phyloP scores from a whole-genome alignment of 441 rosid genomes.

The Daphne laureola region DNA sequence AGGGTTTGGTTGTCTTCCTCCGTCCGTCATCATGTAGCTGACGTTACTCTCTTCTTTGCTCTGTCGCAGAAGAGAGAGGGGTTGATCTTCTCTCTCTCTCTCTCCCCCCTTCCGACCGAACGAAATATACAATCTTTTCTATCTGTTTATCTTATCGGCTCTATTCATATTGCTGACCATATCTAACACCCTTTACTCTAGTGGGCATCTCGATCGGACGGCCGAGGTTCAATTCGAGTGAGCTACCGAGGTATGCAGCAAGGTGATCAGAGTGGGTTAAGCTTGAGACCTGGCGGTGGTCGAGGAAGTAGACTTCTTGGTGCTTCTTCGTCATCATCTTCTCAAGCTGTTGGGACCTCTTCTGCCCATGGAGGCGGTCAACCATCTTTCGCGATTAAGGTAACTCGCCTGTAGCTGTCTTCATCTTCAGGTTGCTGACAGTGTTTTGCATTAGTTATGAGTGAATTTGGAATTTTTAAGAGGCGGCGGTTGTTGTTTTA shows the following conservation, averaged over 20 bases:
- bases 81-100: constrained; percentile 9
- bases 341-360: constrained; percentile 56
- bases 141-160: constrained; percentile 6
- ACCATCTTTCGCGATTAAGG: constrained; percentile 30
- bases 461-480: too few species aligned
- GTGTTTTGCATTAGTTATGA: too few species aligned
- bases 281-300: constrained; percentile 99
- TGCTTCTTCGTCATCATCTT: constrained; percentile 35
- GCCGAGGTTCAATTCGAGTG: constrained; percentile 32
- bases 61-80: constrained; percentile 47
- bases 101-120: neutral
- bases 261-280: constrained; percentile 80
- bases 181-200: neutral
- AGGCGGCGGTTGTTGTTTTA: too few species aligned
- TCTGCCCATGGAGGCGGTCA: constrained; percentile 54
- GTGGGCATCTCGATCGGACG: constrained; percentile 16
- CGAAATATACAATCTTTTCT: neutral
- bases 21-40: constrained; percentile 15
- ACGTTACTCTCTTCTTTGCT: constrained; percentile 22
- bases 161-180: constrained; percentile 20
- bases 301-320: constrained; percentile 69
- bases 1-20: constrained; percentile 12
- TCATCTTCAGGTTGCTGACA: too few species aligned
- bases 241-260: constrained; percentile 91
- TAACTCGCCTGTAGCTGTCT: neutral